A percentile compares a stretch with the other conserved stretches of the same genome.
These are phyloP conservation scores for Sporobolomyces pararoseus DNA, from an alignment of 768 basidiomycete species.

Conservation along the genomic window DNA sequence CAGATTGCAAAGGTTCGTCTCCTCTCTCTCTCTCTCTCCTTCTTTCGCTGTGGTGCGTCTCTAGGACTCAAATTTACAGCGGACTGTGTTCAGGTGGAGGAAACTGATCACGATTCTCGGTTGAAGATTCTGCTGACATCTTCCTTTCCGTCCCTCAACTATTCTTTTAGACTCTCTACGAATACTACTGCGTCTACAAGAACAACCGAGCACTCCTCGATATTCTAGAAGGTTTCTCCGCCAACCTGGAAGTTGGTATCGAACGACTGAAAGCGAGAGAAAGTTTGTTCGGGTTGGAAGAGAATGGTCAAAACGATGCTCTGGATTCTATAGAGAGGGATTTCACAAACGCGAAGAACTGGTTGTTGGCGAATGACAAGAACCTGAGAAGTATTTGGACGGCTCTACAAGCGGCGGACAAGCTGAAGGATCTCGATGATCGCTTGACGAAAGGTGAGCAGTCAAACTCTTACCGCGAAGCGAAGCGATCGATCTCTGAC, in stretches of 20 bases:
- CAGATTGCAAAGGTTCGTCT: constrained; percentile 30
- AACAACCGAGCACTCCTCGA: constrained; percentile 31
- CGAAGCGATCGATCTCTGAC: not conserved
- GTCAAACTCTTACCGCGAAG: not conserved
- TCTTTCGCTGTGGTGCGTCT: too few relatives aligned
- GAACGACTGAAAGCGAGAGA: constrained; percentile 33
- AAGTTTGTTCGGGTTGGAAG: constrained; percentile 7
- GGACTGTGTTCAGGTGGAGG: too few relatives aligned
- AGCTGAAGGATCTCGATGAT: constrained; percentile 29
- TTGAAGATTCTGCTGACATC: not conserved
- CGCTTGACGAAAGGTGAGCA: constrained; percentile 21
- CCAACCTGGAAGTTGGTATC: constrained; percentile 28
- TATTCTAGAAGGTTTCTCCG: constrained; percentile 25
- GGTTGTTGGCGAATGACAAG: constrained; percentile 33
- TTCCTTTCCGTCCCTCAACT: not conserved
- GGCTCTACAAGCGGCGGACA: constrained; percentile 36
- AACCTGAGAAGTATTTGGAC: constrained; percentile 29
- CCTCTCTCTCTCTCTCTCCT: not conserved
- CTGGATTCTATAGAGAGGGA: constrained; percentile 25
- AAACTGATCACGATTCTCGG: too few relatives aligned
- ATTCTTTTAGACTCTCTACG: constrained; percentile 5
- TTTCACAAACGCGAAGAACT: constrained; percentile 25
- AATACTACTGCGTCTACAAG: constrained; percentile 18
- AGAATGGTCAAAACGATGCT: constrained; percentile 26
- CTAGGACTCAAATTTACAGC: too few relatives aligned